Evolutionary conservation across 2,329 filamentous ascomycete species (phyloP), one percentile per base, ranked within the genome.

Genomic region (Hypoxylon sp.): DNA sequence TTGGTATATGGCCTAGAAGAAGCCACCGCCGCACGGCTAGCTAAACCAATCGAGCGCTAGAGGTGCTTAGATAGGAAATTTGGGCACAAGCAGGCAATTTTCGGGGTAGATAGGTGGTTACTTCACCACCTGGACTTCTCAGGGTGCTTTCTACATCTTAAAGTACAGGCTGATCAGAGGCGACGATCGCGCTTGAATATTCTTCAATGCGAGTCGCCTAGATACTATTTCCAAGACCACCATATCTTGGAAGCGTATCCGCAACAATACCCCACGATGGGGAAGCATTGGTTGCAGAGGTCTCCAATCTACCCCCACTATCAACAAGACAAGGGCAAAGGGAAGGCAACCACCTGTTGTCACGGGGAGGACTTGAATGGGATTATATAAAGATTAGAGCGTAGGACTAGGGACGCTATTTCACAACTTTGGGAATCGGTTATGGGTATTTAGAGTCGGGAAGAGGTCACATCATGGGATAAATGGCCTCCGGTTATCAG

Each of bases 51-150:
- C 17, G 40, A 20, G 40, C 17, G 40, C 40, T 44, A 44, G 40
- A 44, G 40, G 40, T 44, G 40, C 40, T 20, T 44, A 10, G 40
- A 22, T 44, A 17, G 40, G 40, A 44, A 22, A 44, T 44, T 22
- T 22, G 40, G 40, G 40, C 17, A 10, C 8, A 44, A 22, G 40
- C 40, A 44, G 5, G 40, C 40, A 22, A 44, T 44, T 17, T 42
- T 42, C 37, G 37, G 37, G 37, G 37, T 42, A 42, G 37, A 42
- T 20, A 42, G 37, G 37, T 42, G 37, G 37, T n/a, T 42, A 42
- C 17, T 42, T n/a, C 37, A 42, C 37, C 37, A 42, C 37, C 7
- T 20, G 37, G 37, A n/a, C 7, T n/a, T 44, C 40, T 11, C 40
- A 8, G 40, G 13, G 17, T 13, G 40, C 40, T 44, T 44, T 20